Conservation (phyloP, 805 yeast species). For the Candida orba region DNA sequence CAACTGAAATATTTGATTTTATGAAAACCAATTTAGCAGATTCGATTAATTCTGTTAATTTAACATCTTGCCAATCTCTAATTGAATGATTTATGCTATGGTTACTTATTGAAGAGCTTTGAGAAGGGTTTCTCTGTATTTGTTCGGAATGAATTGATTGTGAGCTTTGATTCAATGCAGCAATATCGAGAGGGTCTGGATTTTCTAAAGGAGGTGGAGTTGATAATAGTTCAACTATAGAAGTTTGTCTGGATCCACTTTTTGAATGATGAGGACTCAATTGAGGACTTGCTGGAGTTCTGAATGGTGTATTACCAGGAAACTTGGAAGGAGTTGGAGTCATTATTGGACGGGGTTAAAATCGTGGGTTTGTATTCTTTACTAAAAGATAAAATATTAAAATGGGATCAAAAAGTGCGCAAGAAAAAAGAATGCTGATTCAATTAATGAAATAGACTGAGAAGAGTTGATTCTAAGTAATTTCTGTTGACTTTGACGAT, state of each 20-base stretch:
- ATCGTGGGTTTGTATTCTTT: background rate
- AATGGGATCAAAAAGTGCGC: too few species aligned
- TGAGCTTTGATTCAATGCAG: background rate
- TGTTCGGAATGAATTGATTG: constrained; percentile 2
- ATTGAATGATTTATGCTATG: constrained; percentile 53
- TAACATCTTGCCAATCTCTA: constrained; percentile 74
- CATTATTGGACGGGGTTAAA: constrained; percentile 6
- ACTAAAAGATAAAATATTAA: too few species aligned
- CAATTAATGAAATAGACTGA: too few species aligned
- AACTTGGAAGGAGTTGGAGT: constrained; percentile 25
- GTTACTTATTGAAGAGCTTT: constrained; percentile 45
- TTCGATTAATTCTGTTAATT: constrained; percentile 68
- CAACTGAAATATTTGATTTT: constrained; percentile 64
- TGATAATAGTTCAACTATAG: constrained; percentile 67
- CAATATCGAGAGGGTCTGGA: constrained; percentile 8
- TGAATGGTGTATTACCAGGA: constrained; percentile 26
- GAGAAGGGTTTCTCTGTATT: constrained; percentile 22
- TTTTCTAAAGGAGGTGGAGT: constrained; percentile 62
- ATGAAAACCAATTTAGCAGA: constrained; percentile 68
- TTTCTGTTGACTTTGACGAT: too few species aligned
- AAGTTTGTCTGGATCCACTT: constrained; percentile 44
- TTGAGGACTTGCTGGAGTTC: constrained; percentile 23
- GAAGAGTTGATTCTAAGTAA: too few species aligned
- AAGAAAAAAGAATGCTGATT: too few species aligned
- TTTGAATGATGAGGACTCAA: constrained; percentile 23